These are phyloP conservation scores for Acer negundo DNA, from an alignment of 345 rosid genomes.

Conservation along the genomic window DNA sequence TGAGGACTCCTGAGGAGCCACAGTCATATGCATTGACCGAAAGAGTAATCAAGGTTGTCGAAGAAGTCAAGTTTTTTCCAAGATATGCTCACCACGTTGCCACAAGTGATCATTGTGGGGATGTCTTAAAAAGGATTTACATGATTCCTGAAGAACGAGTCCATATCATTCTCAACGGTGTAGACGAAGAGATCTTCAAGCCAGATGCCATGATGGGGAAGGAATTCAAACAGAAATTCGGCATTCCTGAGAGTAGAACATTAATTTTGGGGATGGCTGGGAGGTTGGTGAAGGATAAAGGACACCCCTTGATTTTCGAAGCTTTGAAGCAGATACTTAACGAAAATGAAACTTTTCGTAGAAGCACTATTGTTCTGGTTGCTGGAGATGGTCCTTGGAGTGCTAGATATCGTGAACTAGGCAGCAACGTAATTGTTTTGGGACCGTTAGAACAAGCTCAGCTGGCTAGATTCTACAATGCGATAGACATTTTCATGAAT, in stretches of 20 bases:
- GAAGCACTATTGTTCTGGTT: slow-evolving; percentile 54
- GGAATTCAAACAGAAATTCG: slow-evolving; percentile 52
- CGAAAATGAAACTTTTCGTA: slow-evolving; percentile 54
- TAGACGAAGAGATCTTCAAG: slow-evolving; percentile 68
- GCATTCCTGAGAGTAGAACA: slow-evolving; percentile 42
- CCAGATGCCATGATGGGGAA: slow-evolving; percentile 51
- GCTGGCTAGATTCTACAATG: slow-evolving; percentile 77
- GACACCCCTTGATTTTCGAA: slow-evolving; percentile 77
- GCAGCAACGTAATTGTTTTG: slow-evolving; percentile 59
- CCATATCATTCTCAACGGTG: slow-evolving; percentile 84
- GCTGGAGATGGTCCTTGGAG: slow-evolving; percentile 99
- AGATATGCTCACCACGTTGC: slow-evolving; percentile 86
- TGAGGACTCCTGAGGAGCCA: slow-evolving; percentile 58
- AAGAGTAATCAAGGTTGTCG: slow-evolving; percentile 62
- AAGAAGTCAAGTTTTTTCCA: slow-evolving; percentile 87
- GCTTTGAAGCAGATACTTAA: slow-evolving; percentile 63
- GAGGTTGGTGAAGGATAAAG: slow-evolving; percentile 89
- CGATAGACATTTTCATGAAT: slow-evolving; percentile 81
- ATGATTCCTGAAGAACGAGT: slow-evolving; percentile 95
- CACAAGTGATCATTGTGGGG: slow-evolving; percentile 93
- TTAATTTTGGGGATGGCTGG: slow-evolving; percentile 84
- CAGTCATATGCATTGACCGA: slow-evolving; percentile 53
- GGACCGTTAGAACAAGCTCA: slow-evolving; percentile 80
- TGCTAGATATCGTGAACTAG: slow-evolving; percentile 71
- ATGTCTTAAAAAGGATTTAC: slow-evolving; percentile 78